Evolutionary conservation across 2,329 filamentous ascomycete species (phyloP).

Genomic region (Byssoonygena ceratinophila): DNA sequence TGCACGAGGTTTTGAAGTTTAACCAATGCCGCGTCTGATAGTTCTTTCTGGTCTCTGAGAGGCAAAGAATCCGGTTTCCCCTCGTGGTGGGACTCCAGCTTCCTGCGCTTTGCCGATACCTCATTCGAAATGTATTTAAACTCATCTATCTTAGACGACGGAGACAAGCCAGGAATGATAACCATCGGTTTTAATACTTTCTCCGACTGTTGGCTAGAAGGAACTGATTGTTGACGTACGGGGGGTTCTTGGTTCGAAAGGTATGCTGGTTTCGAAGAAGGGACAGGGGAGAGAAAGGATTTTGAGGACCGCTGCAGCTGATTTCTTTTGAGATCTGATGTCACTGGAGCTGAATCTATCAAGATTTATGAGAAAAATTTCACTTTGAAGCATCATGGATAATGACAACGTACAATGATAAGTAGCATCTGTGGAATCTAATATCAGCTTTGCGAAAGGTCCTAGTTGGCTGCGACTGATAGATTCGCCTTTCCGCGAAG

Average conservation of each 20-base stretch:
- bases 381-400: background rate
- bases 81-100: conserved; percentile 43
- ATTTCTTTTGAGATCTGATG: conserved; percentile 20
- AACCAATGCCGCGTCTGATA: conserved; percentile 62
- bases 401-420: conserved; percentile 32
- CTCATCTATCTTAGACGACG: conserved; percentile 31
- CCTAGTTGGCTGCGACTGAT: conserved; percentile 34
- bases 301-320: conserved; percentile 14
- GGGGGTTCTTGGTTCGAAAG: background rate
- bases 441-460: conserved; percentile 46
- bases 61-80: conserved; percentile 48
- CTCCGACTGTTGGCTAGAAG: conserved; percentile 17
- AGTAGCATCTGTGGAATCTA: conserved; percentile 38
- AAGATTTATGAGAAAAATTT: conserved; percentile 5
- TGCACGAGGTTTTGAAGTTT: conserved; percentile 60
- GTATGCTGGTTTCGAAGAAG: conserved; percentile 13
- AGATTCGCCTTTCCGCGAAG: conserved; percentile 18
- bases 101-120: conserved; percentile 34
- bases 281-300: conserved; percentile 13
- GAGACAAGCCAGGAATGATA: conserved; percentile 39
- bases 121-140: conserved; percentile 32
- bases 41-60: conserved; percentile 64
- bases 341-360: conserved; percentile 28
- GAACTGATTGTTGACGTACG: background rate
- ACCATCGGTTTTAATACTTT: conserved; percentile 34